phyloP scores from a whole-genome alignment of 2,329 filamentous ascomycete genomes.

The Rhynchosporium agropyri region DNA sequence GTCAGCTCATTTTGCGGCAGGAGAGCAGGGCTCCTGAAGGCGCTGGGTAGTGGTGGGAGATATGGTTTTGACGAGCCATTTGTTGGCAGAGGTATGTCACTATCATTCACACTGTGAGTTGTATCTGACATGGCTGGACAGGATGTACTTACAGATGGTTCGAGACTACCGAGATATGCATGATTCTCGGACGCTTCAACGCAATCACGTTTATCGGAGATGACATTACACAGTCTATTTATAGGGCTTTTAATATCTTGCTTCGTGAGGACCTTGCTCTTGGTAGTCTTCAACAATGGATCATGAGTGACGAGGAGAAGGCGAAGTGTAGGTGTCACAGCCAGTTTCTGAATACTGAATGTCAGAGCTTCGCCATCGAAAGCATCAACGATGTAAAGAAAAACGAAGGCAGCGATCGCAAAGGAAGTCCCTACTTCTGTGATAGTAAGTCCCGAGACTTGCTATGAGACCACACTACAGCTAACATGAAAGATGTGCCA shows the following conservation, averaged over 20 bases:
- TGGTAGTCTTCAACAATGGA: constrained; percentile 46
- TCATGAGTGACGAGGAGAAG: constrained; percentile 42
- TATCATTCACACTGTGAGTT: neutral
- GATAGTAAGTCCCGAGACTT: constrained; percentile 24
- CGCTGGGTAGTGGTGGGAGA: constrained; percentile 47
- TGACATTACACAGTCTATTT: constrained; percentile 45
- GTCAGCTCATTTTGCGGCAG: constrained; percentile 34
- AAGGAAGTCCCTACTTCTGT: constrained; percentile 27
- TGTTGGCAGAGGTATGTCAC: constrained; percentile 33
- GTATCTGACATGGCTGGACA: constrained; percentile 21
- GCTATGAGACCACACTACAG: neutral
- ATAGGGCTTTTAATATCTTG: constrained; percentile 50
- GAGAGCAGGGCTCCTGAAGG: constrained; percentile 44
- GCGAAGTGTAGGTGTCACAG: constrained; percentile 46
- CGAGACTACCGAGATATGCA: constrained; percentile 46
- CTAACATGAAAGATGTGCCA: constrained; percentile 38
- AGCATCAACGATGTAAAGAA: constrained; percentile 31
- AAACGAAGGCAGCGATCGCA: constrained; percentile 24
- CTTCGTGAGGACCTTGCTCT: constrained; percentile 46
- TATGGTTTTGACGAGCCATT: constrained; percentile 47
- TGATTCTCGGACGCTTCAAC: constrained; percentile 49
- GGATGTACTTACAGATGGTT: constrained; percentile 50
- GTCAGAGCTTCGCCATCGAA: constrained; percentile 38
- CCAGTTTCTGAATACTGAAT: constrained; percentile 45
- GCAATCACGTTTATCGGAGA: constrained; percentile 48